A percentile compares a stretch with the other conserved stretches of the same genome.
phyloP scores from a whole-genome alignment of 2,329 filamentous ascomycete species.

The Teratosphaeria epicoccoides region DNA sequence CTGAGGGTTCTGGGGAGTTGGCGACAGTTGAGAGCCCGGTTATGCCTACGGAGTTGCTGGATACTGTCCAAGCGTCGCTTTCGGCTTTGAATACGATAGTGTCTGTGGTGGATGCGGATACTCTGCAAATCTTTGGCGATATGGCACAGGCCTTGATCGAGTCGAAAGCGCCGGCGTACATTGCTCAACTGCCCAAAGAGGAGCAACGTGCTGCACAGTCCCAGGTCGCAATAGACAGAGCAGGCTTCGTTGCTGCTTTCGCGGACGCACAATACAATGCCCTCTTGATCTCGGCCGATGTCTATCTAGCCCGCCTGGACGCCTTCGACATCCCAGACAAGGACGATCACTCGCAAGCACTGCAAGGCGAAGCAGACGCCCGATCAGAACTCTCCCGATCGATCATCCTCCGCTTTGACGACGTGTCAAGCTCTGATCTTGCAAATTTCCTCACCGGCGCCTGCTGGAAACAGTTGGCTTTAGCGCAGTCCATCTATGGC shows the following conservation, averaged over 20 bases:
- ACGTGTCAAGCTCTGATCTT: slow-evolving; percentile 3
- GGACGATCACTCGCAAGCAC: slow-evolving; percentile 45
- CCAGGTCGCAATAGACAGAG: slow-evolving; percentile 42
- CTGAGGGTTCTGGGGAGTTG: slow-evolving; percentile 43
- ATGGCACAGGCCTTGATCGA: slow-evolving; percentile 47
- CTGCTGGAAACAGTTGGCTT: slow-evolving; percentile 44
- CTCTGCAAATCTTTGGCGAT: slow-evolving; percentile 42
- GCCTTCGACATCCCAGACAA: slow-evolving; percentile 28
- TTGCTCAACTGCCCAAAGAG: slow-evolving; percentile 27
- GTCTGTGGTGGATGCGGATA: slow-evolving; percentile 40
- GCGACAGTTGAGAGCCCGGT: slow-evolving; percentile 57
- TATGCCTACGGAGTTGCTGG: slow-evolving; percentile 53
- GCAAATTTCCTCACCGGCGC: slow-evolving; percentile 15
- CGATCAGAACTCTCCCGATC: slow-evolving; percentile 21
- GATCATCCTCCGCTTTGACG: slow-evolving; percentile 16
- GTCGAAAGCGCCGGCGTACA: slow-evolving; percentile 44
- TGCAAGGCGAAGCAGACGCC: slow-evolving; percentile 27
- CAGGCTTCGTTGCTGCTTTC: slow-evolving; percentile 46
- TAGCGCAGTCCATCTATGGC: slow-evolving; percentile 41
- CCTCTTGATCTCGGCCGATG: slow-evolving; percentile 38
- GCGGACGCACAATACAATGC: slow-evolving; percentile 48
- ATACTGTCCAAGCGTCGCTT: slow-evolving; percentile 56
- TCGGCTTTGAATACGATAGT: slow-evolving; percentile 35
- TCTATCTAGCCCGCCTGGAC: slow-evolving; percentile 39
- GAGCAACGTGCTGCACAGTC: slow-evolving; percentile 20